Conservation (phyloP, 768 basidiomycete species). For the Podaxis sp. region DNA sequence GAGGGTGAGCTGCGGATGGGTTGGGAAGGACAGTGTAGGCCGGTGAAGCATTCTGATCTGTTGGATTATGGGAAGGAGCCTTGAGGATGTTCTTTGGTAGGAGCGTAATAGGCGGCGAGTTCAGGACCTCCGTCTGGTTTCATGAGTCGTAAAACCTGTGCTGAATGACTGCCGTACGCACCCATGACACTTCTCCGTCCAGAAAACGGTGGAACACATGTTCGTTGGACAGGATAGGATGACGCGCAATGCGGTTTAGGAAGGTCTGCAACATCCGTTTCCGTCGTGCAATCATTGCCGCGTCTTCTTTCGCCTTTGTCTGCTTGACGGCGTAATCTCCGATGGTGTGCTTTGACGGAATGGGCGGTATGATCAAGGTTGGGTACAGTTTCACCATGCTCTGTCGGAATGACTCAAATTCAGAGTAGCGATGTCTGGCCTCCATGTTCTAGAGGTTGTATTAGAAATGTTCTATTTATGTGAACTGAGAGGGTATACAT, state of each 20-base stretch:
- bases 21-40: constrained; percentile 86
- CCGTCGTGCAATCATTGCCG: constrained; percentile 82
- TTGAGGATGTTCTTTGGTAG: constrained; percentile 95
- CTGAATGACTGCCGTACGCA: constrained; percentile 30
- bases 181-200: constrained; percentile 96
- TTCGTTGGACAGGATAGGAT: constrained; percentile 95
- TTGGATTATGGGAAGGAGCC: constrained; percentile 93
- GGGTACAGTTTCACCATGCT: constrained; percentile 88
- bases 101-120: constrained; percentile 86
- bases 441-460: constrained; percentile 56
- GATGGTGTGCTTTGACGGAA: constrained; percentile 93
- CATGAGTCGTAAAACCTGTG: neutral
- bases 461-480: constrained; percentile 10
- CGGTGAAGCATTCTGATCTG: constrained; percentile 64
- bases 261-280: constrained; percentile 97
- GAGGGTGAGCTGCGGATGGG: constrained; percentile 82
- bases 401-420: constrained; percentile 90
- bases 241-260: constrained; percentile 81
- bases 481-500: constrained; percentile 14
- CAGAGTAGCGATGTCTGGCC: constrained; percentile 90
- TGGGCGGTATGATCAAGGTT: constrained; percentile 94
- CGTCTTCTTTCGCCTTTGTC: constrained; percentile 94
- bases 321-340: constrained; percentile 98
- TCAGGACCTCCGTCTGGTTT: constrained; percentile 82
- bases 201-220: constrained; percentile 96